phyloP scores from a whole-genome alignment of 23 red algal genomes.

The Gracilaria domingensis region DNA sequence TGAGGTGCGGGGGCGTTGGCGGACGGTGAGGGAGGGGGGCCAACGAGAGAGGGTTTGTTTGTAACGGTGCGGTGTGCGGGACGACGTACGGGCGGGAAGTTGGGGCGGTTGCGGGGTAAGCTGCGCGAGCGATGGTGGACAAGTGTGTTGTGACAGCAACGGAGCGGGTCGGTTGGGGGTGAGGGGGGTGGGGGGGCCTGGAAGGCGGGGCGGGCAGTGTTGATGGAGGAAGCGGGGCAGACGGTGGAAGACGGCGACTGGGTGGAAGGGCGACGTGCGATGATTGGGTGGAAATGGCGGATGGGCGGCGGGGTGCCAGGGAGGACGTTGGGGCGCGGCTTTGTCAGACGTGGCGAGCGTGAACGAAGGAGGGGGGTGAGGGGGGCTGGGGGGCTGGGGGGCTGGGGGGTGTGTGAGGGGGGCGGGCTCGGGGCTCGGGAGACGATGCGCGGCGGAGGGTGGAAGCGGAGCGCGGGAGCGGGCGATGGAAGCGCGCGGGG shows the following conservation, averaged over 20 bases:
- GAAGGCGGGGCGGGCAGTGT: not conserved
- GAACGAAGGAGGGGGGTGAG: not conserved
- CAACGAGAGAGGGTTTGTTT: not conserved
- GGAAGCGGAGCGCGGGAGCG: slow-evolving; percentile 23
- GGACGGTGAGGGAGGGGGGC: not conserved
- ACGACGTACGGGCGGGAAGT: not conserved
- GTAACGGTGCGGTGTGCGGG: not conserved
- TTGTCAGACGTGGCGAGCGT: slow-evolving; percentile 15
- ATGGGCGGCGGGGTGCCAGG: not conserved
- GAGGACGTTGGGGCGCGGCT: not conserved
- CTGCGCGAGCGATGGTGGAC: no score
- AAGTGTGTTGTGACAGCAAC: no score
- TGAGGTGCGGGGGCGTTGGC: not conserved
- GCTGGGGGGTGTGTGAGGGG: no score
- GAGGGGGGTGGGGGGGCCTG: not conserved
- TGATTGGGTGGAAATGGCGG: slow-evolving; percentile 14
- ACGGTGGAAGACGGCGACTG: not conserved
- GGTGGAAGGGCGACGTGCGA: not conserved
- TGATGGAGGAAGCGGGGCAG: not conserved
- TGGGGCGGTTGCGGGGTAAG: no score
- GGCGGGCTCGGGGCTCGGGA: slow-evolving; percentile 10
- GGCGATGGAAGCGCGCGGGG: not conserved
- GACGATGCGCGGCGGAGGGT: slow-evolving; percentile 33
- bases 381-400: no score
- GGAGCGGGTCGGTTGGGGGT: no score